Evolutionary conservation across 2,329 filamentous ascomycete genomes (phyloP).

Genomic region (Fusarium concolor): DNA sequence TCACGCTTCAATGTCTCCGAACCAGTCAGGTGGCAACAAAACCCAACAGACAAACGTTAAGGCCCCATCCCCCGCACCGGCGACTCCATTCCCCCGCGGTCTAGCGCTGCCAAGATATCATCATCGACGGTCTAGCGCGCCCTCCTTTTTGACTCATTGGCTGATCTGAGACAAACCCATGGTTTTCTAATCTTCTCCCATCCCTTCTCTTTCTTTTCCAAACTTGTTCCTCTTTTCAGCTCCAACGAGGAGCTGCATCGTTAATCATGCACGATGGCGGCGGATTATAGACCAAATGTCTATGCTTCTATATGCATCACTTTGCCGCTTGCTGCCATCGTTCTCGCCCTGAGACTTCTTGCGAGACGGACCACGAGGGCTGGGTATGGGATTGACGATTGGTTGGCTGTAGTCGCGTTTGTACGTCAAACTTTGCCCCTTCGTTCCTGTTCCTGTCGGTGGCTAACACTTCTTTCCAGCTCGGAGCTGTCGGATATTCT

Average conservation of each 20-base stretch:
- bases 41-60: not conserved
- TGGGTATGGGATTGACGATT: conserved; percentile 38
- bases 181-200: not conserved
- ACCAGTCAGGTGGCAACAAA: not conserved
- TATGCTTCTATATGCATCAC: conserved; percentile 35
- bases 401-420: conserved; percentile 32
- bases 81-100: not conserved
- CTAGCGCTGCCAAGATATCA: not conserved
- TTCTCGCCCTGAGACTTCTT: conserved; percentile 30
- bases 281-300: conserved; percentile 26
- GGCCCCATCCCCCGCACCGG: not conserved
- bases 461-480: not conserved
- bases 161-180: conserved; percentile 10
- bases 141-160: not conserved
- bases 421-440: conserved; percentile 7
- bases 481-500: conserved; percentile 20
- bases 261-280: conserved; percentile 25
- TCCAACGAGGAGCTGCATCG: not conserved
- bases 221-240: not conserved
- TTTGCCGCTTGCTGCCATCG: conserved; percentile 28
- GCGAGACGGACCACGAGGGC: conserved; percentile 31
- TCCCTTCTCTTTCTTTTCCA: conserved; percentile 6
- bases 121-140: not conserved
- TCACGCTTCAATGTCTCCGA: not conserved
- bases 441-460: not conserved